phyloP scores from a whole-genome alignment of 306 rosid genomes.

The Lathyrus aphaca region DNA sequence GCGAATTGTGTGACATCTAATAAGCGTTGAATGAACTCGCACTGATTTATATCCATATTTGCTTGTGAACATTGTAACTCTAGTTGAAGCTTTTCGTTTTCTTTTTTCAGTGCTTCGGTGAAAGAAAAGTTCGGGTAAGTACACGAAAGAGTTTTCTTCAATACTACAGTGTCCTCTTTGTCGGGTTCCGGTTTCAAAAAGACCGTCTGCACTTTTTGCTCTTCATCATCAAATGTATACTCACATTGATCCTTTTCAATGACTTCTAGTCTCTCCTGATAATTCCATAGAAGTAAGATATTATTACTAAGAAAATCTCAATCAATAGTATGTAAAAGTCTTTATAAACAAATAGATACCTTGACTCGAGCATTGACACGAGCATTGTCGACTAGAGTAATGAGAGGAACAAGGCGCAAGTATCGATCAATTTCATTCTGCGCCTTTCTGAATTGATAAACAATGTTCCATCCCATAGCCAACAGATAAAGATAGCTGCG shows the following conservation, averaged over 20 bases:
- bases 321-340: constrained; percentile 8
- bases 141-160: constrained; percentile 93
- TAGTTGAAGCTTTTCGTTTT: constrained; percentile 88
- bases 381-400: constrained; percentile 85
- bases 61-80: constrained; percentile 90
- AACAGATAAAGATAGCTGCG: constrained; percentile 88
- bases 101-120: constrained; percentile 74
- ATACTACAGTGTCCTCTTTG: constrained; percentile 54
- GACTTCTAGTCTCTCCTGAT: constrained; percentile 86
- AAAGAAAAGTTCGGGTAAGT: constrained; percentile 86
- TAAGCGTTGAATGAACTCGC: constrained; percentile 90
- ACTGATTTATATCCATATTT: constrained; percentile 68
- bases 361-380: constrained; percentile 91
- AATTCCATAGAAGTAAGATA: constrained; percentile 33
- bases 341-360: constrained; percentile 50
- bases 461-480: constrained; percentile 99
- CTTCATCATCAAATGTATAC: constrained; percentile 91
- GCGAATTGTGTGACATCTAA: constrained; percentile 76
- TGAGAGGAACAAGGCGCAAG: constrained; percentile 85
- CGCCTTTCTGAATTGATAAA: constrained; percentile 93
- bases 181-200: constrained; percentile 88
- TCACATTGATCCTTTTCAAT: constrained; percentile 91
- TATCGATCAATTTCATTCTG: constrained; percentile 94
- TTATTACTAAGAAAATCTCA: constrained; percentile 24
- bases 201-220: constrained; percentile 78